Percentiles rank a stretch among this genome's conserved stretches.
Conservation (phyloP, 345 rosid species). For the Sisymbrium irio region DNA sequence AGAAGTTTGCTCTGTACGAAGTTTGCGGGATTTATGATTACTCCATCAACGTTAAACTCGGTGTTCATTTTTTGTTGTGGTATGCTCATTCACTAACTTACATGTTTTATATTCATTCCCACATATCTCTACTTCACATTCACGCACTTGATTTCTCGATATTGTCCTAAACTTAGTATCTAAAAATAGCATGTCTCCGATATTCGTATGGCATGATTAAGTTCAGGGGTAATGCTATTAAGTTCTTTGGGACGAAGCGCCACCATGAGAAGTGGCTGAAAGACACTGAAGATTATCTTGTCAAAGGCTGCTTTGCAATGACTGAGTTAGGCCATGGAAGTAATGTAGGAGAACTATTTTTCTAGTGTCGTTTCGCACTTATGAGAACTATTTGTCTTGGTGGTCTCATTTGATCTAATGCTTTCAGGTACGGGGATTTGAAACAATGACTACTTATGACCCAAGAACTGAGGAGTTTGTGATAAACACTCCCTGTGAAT, state of each 20-base stretch:
- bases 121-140: too few relatives aligned
- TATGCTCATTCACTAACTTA: constrained; percentile 7
- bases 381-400: not conserved
- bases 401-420: constrained; percentile 20
- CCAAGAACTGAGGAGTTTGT: constrained; percentile 66
- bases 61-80: constrained; percentile 89
- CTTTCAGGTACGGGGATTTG: constrained; percentile 74
- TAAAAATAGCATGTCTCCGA: too few relatives aligned
- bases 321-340: constrained; percentile 98
- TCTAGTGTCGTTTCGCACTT: not conserved
- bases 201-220: not conserved
- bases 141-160: too few relatives aligned
- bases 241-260: constrained; percentile 74
- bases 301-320: constrained; percentile 96
- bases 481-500: constrained; percentile 87
- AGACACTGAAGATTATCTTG: constrained; percentile 57
- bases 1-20: constrained; percentile 61
- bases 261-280: constrained; percentile 91
- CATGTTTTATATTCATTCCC: too few relatives aligned
- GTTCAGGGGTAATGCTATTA: constrained; percentile 85
- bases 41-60: constrained; percentile 60
- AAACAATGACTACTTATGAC: constrained; percentile 87
- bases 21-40: constrained; percentile 61
- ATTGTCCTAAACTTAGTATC: too few relatives aligned
- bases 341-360: constrained; percentile 55